These are phyloP conservation scores for Paramyrothecium sp. DNA, from an alignment of 2,329 filamentous ascomycete genomes.

Conservation along the genomic window DNA sequence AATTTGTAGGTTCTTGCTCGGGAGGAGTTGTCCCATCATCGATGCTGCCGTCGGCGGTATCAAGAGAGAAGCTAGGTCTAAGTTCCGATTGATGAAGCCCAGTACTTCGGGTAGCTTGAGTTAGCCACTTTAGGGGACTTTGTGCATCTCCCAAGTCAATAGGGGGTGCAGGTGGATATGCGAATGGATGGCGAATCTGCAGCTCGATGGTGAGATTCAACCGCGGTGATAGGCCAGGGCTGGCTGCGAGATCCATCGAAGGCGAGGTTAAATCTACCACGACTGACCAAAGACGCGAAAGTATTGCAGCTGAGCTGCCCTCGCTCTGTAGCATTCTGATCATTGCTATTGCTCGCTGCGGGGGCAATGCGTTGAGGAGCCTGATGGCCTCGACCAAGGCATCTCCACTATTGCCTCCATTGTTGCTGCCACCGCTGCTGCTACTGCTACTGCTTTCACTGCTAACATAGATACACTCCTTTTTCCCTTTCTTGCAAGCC, in stretches of 20 bases:
- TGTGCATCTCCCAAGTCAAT: neutral
- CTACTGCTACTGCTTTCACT: neutral
- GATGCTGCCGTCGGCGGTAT: neutral
- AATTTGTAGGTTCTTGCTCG: neutral
- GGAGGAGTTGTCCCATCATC: neutral
- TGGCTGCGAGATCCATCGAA: neutral
- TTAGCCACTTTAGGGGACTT: neutral
- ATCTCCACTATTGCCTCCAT: neutral
- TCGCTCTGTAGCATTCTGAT: neutral
- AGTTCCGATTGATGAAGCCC: neutral
- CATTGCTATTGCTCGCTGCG: neutral
- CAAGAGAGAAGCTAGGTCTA: neutral
- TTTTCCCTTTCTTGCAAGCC: neutral
- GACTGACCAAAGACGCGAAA: neutral
- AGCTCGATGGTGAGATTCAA: neutral
- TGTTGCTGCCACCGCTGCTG: neutral
- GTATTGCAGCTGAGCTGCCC: neutral
- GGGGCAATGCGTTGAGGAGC: neutral
- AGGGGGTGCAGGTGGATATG: neutral
- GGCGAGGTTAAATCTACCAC: neutral
- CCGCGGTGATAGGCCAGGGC: neutral
- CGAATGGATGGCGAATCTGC: neutral
- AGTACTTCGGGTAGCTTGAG: neutral
- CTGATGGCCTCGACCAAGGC: neutral
- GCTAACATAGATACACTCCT: neutral